phyloP scores from a whole-genome alignment of 179 eudicot genomes.

The Carnegiea gigantea region DNA sequence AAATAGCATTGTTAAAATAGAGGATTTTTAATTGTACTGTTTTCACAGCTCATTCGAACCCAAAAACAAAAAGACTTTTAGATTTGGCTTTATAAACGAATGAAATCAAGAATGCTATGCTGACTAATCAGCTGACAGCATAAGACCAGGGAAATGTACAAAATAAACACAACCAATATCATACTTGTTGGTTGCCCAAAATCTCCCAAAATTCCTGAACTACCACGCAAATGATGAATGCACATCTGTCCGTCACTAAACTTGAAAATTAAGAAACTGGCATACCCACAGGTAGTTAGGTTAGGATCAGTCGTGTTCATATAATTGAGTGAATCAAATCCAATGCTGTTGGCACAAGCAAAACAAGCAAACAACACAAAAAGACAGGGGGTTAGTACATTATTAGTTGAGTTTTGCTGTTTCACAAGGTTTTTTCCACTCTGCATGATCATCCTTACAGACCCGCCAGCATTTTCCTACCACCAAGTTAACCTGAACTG shows the following conservation, averaged over 20 bases:
- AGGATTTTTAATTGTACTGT: too few relatives aligned
- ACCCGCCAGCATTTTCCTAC: conserved; percentile 4
- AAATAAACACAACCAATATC: background rate
- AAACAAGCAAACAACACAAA: too few relatives aligned
- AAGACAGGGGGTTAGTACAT: background rate
- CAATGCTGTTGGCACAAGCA: background rate
- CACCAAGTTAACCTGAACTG: background rate
- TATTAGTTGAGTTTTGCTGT: background rate
- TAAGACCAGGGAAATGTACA: background rate
- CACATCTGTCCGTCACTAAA: background rate
- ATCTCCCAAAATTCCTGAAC: background rate
- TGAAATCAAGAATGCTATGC: background rate
- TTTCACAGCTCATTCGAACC: too few relatives aligned
- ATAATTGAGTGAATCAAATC: background rate
- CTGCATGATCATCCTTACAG: background rate
- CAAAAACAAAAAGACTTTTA: too few relatives aligned
- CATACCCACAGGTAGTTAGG: background rate
- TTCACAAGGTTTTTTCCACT: background rate
- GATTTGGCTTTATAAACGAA: too few relatives aligned
- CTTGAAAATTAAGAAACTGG: background rate
- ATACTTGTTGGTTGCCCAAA: background rate
- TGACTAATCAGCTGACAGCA: background rate
- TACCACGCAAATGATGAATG: too few relatives aligned
- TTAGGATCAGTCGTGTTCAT: too few relatives aligned
- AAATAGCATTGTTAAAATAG: too few relatives aligned